These are phyloP conservation scores for Capronia americana DNA, from an alignment of 2,329 filamentous ascomycete genomes.

Conservation along the genomic window DNA sequence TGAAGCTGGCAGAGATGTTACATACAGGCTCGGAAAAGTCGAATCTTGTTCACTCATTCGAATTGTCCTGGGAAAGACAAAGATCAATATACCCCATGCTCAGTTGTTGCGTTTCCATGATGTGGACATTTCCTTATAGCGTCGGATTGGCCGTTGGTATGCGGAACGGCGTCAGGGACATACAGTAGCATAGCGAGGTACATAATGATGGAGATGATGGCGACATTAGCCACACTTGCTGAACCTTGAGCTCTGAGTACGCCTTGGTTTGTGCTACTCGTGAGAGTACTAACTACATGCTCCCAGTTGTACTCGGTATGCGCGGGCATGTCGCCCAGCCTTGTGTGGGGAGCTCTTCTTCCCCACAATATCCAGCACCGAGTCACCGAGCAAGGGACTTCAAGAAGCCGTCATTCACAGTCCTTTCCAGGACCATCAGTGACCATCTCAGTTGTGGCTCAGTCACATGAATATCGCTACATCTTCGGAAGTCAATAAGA, in stretches of 20 bases:
- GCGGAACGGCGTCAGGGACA: background rate
- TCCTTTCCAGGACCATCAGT: too few species aligned
- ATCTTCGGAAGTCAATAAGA: too few species aligned
- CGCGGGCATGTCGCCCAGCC: too few species aligned
- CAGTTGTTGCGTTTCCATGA: background rate
- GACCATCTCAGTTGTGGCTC: too few species aligned
- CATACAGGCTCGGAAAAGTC: background rate
- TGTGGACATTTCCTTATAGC: background rate
- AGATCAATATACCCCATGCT: conserved; percentile 16
- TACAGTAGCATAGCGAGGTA: conserved; percentile 10
- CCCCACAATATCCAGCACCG: background rate
- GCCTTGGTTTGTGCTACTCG: too few species aligned
- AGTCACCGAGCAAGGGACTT: too few species aligned
- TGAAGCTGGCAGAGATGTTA: background rate
- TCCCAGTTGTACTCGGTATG: background rate
- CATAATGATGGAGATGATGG: background rate
- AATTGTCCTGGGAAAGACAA: background rate
- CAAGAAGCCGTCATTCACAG: too few species aligned
- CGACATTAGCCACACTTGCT: background rate
- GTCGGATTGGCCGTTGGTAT: background rate
- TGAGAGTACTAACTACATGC: too few species aligned
- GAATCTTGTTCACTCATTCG: background rate
- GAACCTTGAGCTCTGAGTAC: background rate
- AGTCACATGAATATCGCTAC: too few species aligned
- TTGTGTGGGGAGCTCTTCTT: background rate